Evolutionary conservation across 805 yeast species (phyloP).

Genomic region (Cyberlindnera lachancei): DNA sequence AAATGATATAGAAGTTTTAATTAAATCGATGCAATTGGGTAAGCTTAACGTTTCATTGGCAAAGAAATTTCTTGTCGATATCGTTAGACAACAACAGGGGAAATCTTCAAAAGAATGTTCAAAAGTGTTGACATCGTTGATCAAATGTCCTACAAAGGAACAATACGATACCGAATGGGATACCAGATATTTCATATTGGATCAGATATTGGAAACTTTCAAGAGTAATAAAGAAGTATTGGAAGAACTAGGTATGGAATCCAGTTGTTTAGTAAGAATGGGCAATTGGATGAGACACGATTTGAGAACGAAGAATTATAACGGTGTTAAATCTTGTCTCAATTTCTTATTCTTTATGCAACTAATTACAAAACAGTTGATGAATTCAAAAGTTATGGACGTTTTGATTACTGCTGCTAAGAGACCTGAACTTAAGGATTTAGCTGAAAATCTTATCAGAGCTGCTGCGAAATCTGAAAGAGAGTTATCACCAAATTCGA

Average conservation of each 20-base stretch:
- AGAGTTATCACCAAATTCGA: not conserved
- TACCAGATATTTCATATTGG: not conserved
- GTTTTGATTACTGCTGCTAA: not conserved
- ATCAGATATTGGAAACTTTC: not conserved
- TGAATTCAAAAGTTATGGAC: constrained; percentile 1
- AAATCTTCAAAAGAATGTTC: not conserved
- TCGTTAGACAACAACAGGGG: constrained; percentile 1
- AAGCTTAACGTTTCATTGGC: not conserved
- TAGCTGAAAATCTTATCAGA: not conserved
- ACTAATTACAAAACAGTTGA: not conserved
- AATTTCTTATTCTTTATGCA: not conserved
- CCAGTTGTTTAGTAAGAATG: not conserved
- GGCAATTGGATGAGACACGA: constrained; percentile 3
- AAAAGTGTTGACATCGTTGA: not conserved
- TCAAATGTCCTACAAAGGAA: not conserved
- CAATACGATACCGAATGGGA: constrained; percentile 1
- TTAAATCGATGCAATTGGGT: not conserved
- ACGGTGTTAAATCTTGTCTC: not conserved
- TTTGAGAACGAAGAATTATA: not conserved
- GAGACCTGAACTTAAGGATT: not conserved
- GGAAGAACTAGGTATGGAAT: not conserved
- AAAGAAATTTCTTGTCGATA: constrained; percentile 1
- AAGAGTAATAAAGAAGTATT: not conserved
- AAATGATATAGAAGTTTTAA: not conserved
- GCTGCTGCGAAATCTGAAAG: not conserved